Base-by-base conservation (phyloP, 495 filamentous ascomycete species). In the Recurvomyces mirabilis region DNA sequence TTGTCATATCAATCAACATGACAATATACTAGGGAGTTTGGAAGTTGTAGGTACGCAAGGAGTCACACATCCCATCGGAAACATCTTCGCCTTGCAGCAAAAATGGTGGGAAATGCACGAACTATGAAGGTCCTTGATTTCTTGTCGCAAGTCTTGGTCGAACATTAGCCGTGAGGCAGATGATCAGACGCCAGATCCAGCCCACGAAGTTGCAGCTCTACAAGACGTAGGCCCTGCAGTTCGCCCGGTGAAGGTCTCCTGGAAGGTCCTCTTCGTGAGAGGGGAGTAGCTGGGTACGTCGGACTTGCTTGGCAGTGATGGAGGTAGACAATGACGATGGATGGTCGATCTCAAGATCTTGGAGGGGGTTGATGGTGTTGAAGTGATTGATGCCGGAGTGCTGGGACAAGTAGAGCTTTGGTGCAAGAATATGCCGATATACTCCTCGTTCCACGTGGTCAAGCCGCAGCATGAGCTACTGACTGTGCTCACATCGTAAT, bases 61-160 rank as follows among this genome's bases (percentile, higher is more conserved):
- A 60, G 57, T 60, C 57, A 57, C 57, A 60, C 51, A 52, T 48
- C 53, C 49, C 50, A 55, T 53, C 36, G 40, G n/a, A n/a, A n/a
- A n/a, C n/a, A n/a, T n/a, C 30, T 1, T 20, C 47, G 48, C 51
- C 51, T 17, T 28, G 53, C 46, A 48, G 54, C 47, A n/a, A n/a
- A n/a, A n/a, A n/a, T n/a, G n/a, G n/a, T n/a, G 44, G 43, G 43
- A 38, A 45, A 57, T n/a, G 26, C 51, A 54, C 52, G 57, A 60
- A 60, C 57, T 60, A 60, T 60, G 57, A 60, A 49, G 51, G 55
- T 36, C 57, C 54, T 34, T 35, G 57, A 53, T 5, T 14, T 60
- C 52, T 60, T 53, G 57, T n/a, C 26, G 26, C 26, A 29, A 29
- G 26, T n/a, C 26, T 29, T 29, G n/a, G n/a, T n/a, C n/a, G n/a